phyloP scores from a whole-genome alignment of 164 flowering plant genomes.

The Pachysandra terminalis region DNA sequence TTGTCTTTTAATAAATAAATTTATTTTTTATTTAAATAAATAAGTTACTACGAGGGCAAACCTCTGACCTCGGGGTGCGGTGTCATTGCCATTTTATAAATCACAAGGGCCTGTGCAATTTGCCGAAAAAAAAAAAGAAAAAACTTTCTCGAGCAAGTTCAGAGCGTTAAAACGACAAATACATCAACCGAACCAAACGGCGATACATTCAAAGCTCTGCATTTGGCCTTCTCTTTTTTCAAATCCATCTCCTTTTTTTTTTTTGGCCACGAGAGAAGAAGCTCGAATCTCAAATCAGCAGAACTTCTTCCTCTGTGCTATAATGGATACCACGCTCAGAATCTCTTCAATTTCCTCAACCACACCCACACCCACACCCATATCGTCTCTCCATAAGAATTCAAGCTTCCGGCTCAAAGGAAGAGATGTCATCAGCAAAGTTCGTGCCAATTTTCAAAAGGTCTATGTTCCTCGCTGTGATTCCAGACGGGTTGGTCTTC shows the following conservation, averaged over 20 bases:
- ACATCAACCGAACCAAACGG: too few relatives aligned
- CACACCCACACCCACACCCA: neutral
- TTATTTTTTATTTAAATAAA: too few relatives aligned
- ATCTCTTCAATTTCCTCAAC: conserved; percentile 8
- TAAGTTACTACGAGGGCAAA: too few relatives aligned
- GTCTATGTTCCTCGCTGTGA: conserved; percentile 27
- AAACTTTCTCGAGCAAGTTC: too few relatives aligned
- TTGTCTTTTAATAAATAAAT: too few relatives aligned
- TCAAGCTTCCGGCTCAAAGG: conserved; percentile 18
- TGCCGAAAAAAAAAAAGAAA: too few relatives aligned
- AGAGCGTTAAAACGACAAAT: too few relatives aligned
- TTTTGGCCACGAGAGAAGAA: neutral
- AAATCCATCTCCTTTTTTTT: neutral
- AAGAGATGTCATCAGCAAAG: conserved; percentile 9
- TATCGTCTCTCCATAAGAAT: conserved; percentile 14
- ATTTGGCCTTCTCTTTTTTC: too few relatives aligned
- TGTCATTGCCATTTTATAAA: too few relatives aligned
- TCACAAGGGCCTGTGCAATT: too few relatives aligned
- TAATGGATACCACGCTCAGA: conserved; percentile 11
- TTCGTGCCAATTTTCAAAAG: conserved; percentile 18
- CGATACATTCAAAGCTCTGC: too few relatives aligned
- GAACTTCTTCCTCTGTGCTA: neutral
- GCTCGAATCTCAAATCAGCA: neutral
- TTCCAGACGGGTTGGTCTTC: conserved; percentile 28
- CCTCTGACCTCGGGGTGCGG: too few relatives aligned